Evolutionary conservation across 495 filamentous ascomycete genomes (phyloP), one percentile per base, ranked within the genome.

Genomic region (Geopyxis carbonaria): DNA sequence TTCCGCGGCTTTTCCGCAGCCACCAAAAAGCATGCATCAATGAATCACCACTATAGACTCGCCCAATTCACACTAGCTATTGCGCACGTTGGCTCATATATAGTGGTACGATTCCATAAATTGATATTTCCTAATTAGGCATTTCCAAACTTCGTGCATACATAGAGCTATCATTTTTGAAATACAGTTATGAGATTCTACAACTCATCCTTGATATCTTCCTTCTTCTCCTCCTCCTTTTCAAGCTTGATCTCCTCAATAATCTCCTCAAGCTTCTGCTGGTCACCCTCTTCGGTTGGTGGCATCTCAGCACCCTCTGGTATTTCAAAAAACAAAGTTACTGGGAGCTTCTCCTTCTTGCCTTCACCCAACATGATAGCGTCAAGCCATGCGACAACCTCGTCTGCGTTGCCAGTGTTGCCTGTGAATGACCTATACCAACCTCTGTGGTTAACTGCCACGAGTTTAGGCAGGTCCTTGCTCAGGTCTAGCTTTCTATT

Each of bases 351-450:
- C 57, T 75, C 68, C 66, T 86, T 93, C 15, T 67, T 57, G 4
- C 78, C 78, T 48, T 93, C 91, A 31, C 85, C 82, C 55, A 97
- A 63, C 18, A 79, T 71, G 46, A 94, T 82, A 2, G 68, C 70
- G 56, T 97, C 89, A 45, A 95, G 67, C 85, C 85, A 95, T 38
- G 64, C 62, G 24, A 95, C 60, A 7, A 66, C 65, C 22, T 65
- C 64, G 22, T 67, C 53, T 8, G 63, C 65, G 44, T 73, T 80
- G 40, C 65, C 62, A 5, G 51, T 52, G 16, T 75, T 69, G 11
- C 53, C 59, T 3, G 63, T 60, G 48, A 77, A 91, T 25, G 67
- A 72, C 44, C 78, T 73, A 68, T 75, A 91, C 91, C 89, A 95
- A 16, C 73, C 72, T 24, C 84, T 67, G 46, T 81, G 75, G 58